A percentile compares a stretch with the other conserved stretches of the same genome.
phyloP scores from a whole-genome alignment of 2,329 filamentous ascomycete species.

The Dothiorella sarmentorum region DNA sequence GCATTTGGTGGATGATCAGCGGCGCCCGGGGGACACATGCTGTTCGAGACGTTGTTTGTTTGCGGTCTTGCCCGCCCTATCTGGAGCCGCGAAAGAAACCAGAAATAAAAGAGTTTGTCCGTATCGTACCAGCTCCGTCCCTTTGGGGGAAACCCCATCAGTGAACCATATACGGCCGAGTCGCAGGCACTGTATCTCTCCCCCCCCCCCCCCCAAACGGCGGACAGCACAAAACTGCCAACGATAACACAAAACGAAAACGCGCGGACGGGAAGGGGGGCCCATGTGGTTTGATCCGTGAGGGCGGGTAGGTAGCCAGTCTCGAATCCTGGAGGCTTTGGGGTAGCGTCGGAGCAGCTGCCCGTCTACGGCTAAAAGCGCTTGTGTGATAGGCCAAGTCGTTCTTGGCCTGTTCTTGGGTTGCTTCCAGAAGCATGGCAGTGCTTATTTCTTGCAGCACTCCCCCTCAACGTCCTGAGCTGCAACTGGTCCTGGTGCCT shows the following conservation, averaged over 20 bases:
- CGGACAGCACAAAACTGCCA: conserved; percentile 8
- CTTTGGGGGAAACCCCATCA: too few relatives aligned
- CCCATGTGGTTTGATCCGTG: neutral
- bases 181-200: too few relatives aligned
- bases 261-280: neutral
- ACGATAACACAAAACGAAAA: neutral
- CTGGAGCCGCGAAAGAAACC: too few relatives aligned
- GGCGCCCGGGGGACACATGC: too few relatives aligned
- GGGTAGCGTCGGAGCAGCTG: conserved; percentile 9
- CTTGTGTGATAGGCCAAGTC: neutral
- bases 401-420: conserved; percentile 1
- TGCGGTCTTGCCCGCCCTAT: too few relatives aligned
- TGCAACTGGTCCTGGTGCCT: neutral
- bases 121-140: too few relatives aligned
- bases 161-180: too few relatives aligned
- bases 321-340: neutral
- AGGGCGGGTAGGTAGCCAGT: too few relatives aligned
- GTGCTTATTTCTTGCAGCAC: neutral
- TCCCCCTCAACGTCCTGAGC: neutral
- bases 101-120: too few relatives aligned
- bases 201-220: too few relatives aligned
- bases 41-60: too few relatives aligned
- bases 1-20: too few relatives aligned
- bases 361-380: neutral
- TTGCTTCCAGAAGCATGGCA: neutral